Evolutionary conservation across 2,329 filamentous ascomycete genomes (phyloP), one percentile per base, ranked within the genome.

Genomic region (Lachnellula occidentalis): DNA sequence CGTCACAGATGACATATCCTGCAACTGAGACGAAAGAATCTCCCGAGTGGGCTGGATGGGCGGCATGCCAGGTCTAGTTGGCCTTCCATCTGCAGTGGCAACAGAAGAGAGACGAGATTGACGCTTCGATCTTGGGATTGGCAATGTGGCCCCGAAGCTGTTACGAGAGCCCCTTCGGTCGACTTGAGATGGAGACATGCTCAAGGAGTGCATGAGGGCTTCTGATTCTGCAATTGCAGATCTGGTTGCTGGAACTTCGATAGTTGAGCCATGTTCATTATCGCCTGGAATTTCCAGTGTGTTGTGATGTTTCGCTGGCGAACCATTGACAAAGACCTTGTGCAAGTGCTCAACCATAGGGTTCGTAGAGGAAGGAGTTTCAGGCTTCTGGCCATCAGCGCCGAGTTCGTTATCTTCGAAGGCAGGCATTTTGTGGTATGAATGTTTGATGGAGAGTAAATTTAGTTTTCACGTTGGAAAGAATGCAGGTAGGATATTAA

Each of bases 141-240:
- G 87, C 15, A 90, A 79, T 19, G 85, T 80, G 48, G 84, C 78
- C 58, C 87, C 87, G 67, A 90, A 90, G 17, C 86, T 90, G 79
- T 90, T 90, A 59, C 87, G 81, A 19, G 87, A 90, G 46, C 80
- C 78, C 61, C 86, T 75, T 58, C 86, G 77, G 61, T 87, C 82
- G 70, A 77, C 83, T 75, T 82, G 82, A 7, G 85, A 89, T 15
- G 85, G 86, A 14, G 79, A 75, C 45, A 85, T 73, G 65, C 83
- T 87, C 65, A 90, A 75, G 65, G 81, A 83, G 77, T 90, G 86
- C 86, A 90, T 89, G 72, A 85, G 86, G 61, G 79, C 76, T 45
- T 79, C 73, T 24, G 81, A 82, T 72, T 90, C 84, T 34, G 86
- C 84, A 59, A 88, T 81, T 51, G 84, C 80, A 51, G 82, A 87